A percentile compares a stretch with the other conserved stretches of the same genome.
phyloP scores from a whole-genome alignment of 805 yeast genomes.

The Pichia pseudocactophila region DNA sequence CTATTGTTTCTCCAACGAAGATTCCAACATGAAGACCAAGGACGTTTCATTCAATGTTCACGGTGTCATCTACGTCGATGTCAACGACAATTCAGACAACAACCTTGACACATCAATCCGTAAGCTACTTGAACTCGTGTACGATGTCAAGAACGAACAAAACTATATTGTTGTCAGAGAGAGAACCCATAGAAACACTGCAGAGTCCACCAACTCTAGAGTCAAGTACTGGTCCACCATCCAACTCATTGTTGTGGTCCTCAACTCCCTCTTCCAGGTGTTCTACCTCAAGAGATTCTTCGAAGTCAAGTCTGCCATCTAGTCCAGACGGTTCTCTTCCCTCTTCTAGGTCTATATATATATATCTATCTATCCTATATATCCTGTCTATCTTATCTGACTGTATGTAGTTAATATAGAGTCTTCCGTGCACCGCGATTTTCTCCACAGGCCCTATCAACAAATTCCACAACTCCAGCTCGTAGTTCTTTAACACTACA shows the following conservation, averaged over 20 bases:
- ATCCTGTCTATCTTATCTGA: too few relatives aligned
- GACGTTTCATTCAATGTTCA: constrained; percentile 94
- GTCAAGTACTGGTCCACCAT: constrained; percentile 97
- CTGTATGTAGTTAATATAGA: too few relatives aligned
- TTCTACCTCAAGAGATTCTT: constrained; percentile 90
- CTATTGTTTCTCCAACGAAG: constrained; percentile 90
- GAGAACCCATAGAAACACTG: constrained; percentile 96
- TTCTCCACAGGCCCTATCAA: too few relatives aligned
- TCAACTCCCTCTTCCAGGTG: constrained; percentile 86
- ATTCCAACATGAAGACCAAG: constrained; percentile 58
- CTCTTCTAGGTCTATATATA: too few relatives aligned
- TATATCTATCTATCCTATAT: too few relatives aligned
- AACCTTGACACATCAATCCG: constrained; percentile 79
- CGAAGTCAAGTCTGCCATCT: constrained; percentile 87
- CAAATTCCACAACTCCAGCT: too few relatives aligned
- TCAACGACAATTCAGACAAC: constrained; percentile 56
- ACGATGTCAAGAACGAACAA: constrained; percentile 87
- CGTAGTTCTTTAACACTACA: too few relatives aligned
- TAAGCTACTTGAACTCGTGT: constrained; percentile 63
- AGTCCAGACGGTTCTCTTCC: constrained; percentile 20
- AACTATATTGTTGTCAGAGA: constrained; percentile 91
- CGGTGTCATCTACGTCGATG: constrained; percentile 81
- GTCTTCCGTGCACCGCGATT: background rate
- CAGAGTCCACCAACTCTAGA: constrained; percentile 92
- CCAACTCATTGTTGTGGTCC: constrained; percentile 79